A percentile compares a stretch with the other conserved stretches of the same genome.
phyloP scores from a whole-genome alignment of 805 yeast genomes.

The Ogataea wickerhamii region DNA sequence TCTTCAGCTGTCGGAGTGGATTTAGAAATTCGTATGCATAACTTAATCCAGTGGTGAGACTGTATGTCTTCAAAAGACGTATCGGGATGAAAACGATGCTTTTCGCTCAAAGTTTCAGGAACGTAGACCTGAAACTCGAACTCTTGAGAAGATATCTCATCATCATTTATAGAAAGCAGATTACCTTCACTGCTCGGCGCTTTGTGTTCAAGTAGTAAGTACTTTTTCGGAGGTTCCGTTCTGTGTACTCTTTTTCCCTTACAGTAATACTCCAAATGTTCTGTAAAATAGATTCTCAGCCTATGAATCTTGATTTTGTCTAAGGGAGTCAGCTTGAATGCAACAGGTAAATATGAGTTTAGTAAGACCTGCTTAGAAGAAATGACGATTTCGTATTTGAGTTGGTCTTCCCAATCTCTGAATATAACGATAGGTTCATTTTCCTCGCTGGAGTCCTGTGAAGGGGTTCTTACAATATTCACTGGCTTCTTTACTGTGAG shows the following conservation, averaged over 20 bases:
- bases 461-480: conserved; percentile 67
- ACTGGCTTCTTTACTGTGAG: conserved; percentile 62
- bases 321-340: conserved; percentile 78
- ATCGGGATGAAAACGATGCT: conserved; percentile 73
- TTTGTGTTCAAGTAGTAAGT: conserved; percentile 73
- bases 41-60: conserved; percentile 93
- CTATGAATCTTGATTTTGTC: conserved; percentile 87
- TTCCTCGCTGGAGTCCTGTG: conserved; percentile 77
- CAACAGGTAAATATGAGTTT: conserved; percentile 79
- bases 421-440: conserved; percentile 90
- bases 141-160: conserved; percentile 68
- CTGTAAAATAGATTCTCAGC: conserved; percentile 80
- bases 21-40: conserved; percentile 75
- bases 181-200: conserved; percentile 51
- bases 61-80: conserved; percentile 76
- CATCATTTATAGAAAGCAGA: conserved; percentile 39
- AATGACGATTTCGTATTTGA: conserved; percentile 84
- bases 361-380: conserved; percentile 86
- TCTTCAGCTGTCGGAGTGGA: conserved; percentile 47
- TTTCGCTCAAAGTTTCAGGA: conserved; percentile 62
- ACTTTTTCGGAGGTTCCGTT: conserved; percentile 85
- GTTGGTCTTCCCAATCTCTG: conserved; percentile 90
- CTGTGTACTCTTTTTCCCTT: conserved; percentile 83
- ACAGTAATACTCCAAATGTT: conserved; percentile 87
- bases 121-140: conserved; percentile 83